Evolutionary conservation across 768 basidiomycete species (phyloP), one percentile per base, ranked within the genome.

Genomic region (Leucocoprinus birnbaumii): DNA sequence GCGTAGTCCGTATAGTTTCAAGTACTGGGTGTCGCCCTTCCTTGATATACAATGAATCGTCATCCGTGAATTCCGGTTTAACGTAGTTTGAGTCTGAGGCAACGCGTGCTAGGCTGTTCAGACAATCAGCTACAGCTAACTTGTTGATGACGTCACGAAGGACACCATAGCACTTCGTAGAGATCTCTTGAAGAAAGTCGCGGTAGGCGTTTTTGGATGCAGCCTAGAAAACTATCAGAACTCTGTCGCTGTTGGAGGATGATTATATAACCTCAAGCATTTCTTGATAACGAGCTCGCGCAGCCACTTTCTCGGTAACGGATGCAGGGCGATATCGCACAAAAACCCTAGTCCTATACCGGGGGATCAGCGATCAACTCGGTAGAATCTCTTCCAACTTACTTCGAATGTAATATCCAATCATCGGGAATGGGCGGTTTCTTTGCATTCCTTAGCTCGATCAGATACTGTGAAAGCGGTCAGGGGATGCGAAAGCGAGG

Each of bases 11-110:
- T 19, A 94, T 70, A 8, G 79, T 79, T 67, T 97, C 95, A 14
- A 95, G 83, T 83, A 98, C 93, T 0, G 96, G 96, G 73, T 99
- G 96, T 10, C 94, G 80, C 0, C 92, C 95, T n/a, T 86, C 83
- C 10, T 78, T 69, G 26, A 98, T 89, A 57, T 91, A 85, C 11
- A 98, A 73, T 22, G 67, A 67, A 46, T 85, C 80, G 25, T 84
- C 82, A 6, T 85, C 79, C 0, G 80, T 81, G 62, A 97, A 89
- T 57, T 76, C 70, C 1, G 96, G 95, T 44, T 86, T 84, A 31
- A 84, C 83, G 60, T 94, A 98, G 45, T 86, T 86, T 11, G 81
- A 78, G 56, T 84, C 83, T 35, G 88, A 73, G 1, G 92, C 90
- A 3, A 94, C 86, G 43, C 80, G 80, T 0, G 94, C 89, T 13